Evolutionary conservation across 176 grass and related monocot species (phyloP).

Genomic region (Oryza coarctata): DNA sequence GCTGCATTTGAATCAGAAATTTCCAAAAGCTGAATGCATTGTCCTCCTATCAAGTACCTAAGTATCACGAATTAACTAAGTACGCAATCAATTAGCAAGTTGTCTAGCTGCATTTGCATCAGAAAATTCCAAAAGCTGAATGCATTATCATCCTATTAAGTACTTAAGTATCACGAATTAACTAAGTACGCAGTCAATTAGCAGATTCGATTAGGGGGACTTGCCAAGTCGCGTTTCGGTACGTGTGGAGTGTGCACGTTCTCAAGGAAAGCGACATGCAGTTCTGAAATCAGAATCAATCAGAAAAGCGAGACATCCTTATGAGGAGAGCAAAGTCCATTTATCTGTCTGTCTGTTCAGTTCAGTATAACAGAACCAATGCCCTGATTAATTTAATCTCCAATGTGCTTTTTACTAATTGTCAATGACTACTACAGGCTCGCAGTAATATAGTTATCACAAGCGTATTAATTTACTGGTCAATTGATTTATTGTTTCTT

Average conservation of each 20-base stretch:
- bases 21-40: conserved; percentile 23
- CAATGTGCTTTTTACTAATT: not conserved
- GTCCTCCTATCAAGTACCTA: not conserved
- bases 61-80: conserved; percentile 13
- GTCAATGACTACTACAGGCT: not conserved
- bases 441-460: no score
- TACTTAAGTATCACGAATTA: conserved; percentile 10
- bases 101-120: not conserved
- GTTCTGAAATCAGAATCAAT: not conserved
- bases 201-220: not conserved
- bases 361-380: conserved; percentile 7
- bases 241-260: conserved; percentile 5
- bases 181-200: not conserved
- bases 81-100: not conserved
- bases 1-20: conserved; percentile 16
- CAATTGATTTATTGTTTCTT: not conserved
- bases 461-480: no score
- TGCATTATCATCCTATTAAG: not conserved
- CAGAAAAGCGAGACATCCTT: not conserved
- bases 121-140: conserved; percentile 21
- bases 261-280: not conserved
- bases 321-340: not conserved
- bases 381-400: not conserved
- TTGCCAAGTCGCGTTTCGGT: conserved; percentile 28
- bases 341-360: not conserved